Evolutionary conservation across 148 eudicot species (phyloP), one percentile per base, ranked within the genome.

Genomic region (Fagopyrum homotropicum): DNA sequence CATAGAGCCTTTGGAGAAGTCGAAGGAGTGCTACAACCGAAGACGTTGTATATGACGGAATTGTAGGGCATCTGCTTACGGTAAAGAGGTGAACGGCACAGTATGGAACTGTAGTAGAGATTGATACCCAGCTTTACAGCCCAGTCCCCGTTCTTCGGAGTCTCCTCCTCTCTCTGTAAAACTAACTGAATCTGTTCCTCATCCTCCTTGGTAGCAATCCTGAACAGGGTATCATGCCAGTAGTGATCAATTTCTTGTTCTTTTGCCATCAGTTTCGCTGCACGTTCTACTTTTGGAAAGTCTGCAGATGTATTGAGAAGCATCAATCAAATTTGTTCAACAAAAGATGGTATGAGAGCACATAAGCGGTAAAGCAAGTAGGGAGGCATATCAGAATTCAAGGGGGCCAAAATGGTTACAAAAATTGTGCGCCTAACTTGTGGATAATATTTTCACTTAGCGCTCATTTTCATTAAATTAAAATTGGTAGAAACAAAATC

Each of bases 51-150:
- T 40, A 95, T 88, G 69, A 92, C 79, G 43, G 82, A 81, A 72
- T 90, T 95, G 82, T 92, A 95, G 16, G 93, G 94, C 96, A 95
- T 92, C 86, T 95, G 99, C 86, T 95, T 92, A 72, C 81, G 85
- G 81, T 92, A 95, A 48, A 95, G 92, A 76, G 99, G 92, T 19
- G 99, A 95, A 11, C 93, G 94, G 76, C 97, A 90, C 7, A 95
- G 96, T 72, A 84, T 89, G 73, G 93, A 93, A 75, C 90, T 95
- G 83, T 95, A 89, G 76, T 82, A 95, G 75, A 95, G 92, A 85
- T 92, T 89, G 77, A 95, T 89, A 54, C 96, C 97, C 51, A 95
- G 78, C 76, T 92, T 95, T 50, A 95, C 97, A 45, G 96, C 86
- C 99, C 99, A 95, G 79, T 95, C 99, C 55, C 92, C 92, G 60